A percentile compares a stretch with the other conserved stretches of the same genome.
Evolutionary conservation across 2,329 filamentous ascomycete genomes (phyloP).

Genomic region (Ceratocystiopsis brevicomis): DNA sequence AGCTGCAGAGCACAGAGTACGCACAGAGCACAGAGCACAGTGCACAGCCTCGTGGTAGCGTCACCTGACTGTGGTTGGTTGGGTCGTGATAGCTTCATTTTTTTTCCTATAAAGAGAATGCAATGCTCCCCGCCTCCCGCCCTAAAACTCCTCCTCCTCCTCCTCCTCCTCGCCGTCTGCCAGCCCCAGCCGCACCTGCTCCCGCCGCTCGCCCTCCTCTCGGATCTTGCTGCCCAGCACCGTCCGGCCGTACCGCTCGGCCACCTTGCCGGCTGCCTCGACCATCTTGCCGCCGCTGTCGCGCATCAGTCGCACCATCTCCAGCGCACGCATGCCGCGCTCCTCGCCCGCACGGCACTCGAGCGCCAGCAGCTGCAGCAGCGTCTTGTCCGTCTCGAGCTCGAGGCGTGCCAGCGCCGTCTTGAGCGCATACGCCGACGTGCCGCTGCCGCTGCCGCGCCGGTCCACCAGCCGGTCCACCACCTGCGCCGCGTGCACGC

Average conservation of each 20-base stretch:
- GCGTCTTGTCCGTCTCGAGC: constrained; percentile 71
- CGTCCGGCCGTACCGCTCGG: constrained; percentile 60
- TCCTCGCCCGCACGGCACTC: constrained; percentile 92
- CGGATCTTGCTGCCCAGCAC: constrained; percentile 81
- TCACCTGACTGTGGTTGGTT: neutral
- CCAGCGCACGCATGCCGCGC: constrained; percentile 80
- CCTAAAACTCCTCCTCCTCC: constrained; percentile 13
- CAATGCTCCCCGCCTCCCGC: too few relatives aligned
- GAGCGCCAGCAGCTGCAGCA: constrained; percentile 71
- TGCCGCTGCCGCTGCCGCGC: constrained; percentile 20
- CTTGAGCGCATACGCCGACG: constrained; percentile 45
- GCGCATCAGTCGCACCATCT: constrained; percentile 71
- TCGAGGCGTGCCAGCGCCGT: constrained; percentile 51
- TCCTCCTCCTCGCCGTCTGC: neutral
- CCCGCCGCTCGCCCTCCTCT: constrained; percentile 56
- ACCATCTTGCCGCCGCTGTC: constrained; percentile 78
- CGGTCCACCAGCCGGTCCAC: constrained; percentile 50
- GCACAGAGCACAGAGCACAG: neutral
- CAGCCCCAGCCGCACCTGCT: constrained; percentile 13
- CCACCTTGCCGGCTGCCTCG: constrained; percentile 78
- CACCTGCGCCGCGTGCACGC: constrained; percentile 53
- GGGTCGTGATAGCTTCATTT: neutral
- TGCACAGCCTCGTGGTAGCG: neutral
- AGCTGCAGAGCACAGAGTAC: too few relatives aligned
- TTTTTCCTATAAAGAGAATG: too few relatives aligned